Evolutionary conservation across 1,284 basidiomycete species (phyloP).

Genomic region (Moesziomyces sp.): DNA sequence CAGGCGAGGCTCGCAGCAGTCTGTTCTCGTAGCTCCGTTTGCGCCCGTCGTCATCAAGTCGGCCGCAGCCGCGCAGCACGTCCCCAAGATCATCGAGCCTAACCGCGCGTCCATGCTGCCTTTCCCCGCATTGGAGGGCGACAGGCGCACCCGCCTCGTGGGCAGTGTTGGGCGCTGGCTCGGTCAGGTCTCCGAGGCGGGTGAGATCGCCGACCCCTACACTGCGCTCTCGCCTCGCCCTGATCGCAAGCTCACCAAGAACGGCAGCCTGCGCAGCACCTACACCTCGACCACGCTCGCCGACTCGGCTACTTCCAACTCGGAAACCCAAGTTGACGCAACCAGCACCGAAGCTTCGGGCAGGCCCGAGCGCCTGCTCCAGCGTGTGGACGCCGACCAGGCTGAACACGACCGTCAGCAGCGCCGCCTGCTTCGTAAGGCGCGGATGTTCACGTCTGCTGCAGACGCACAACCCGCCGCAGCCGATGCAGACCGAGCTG

Average conservation of each 20-base stretch:
- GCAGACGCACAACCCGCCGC: background rate
- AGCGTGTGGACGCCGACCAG: constrained; percentile 26
- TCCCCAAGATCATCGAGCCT: constrained; percentile 31
- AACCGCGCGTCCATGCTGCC: constrained; percentile 23
- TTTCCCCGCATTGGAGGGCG: constrained; percentile 24
- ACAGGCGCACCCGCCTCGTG: constrained; percentile 21
- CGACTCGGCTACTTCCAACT: constrained; percentile 17
- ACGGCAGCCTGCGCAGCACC: constrained; percentile 36
- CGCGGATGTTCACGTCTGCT: constrained; percentile 15
- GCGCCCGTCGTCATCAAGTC: constrained; percentile 3
- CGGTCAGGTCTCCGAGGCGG: constrained; percentile 25
- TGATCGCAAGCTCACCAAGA: constrained; percentile 34
- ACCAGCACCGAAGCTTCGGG: constrained; percentile 8
- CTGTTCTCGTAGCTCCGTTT: constrained; percentile 2
- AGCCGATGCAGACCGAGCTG: background rate
- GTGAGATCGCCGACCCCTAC: constrained; percentile 33
- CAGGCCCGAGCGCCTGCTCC: constrained; percentile 19
- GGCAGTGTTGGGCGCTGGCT: constrained; percentile 40
- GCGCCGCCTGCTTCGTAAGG: constrained; percentile 27
- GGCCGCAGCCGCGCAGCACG: constrained; percentile 3
- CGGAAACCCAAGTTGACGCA: constrained; percentile 17
- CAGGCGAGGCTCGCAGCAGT: constrained; percentile 8
- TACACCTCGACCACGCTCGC: constrained; percentile 37
- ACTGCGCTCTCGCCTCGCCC: constrained; percentile 31
- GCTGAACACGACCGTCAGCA: constrained; percentile 35